These are phyloP conservation scores for Panellus pusillus DNA, from an alignment of 768 basidiomycete genomes.

Conservation along the genomic window DNA sequence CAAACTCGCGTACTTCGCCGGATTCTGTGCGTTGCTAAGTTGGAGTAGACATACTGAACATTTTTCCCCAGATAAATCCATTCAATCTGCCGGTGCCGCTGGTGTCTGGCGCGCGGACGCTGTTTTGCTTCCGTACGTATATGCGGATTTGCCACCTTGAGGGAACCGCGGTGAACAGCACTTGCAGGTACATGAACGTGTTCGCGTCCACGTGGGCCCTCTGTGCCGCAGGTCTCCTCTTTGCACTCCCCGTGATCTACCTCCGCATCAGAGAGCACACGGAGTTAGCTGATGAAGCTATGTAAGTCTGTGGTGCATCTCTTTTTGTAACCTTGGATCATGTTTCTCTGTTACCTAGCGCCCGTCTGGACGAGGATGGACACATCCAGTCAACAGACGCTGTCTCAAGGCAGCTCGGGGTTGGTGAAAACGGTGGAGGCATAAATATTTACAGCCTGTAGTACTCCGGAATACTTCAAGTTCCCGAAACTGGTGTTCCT, in stretches of 20 bases:
- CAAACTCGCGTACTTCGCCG: constrained; percentile 77
- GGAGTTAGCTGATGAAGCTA: constrained; percentile 49
- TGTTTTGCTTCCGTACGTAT: constrained; percentile 54
- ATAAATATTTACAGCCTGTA: too few relatives aligned
- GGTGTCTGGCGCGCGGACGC: constrained; percentile 74
- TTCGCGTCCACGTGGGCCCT: constrained; percentile 57
- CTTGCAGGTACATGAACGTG: constrained; percentile 53
- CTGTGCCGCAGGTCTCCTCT: constrained; percentile 47
- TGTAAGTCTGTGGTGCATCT: constrained; percentile 39
- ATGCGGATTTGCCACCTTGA: constrained; percentile 29
- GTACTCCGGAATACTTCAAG: too few relatives aligned
- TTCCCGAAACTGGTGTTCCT: too few relatives aligned
- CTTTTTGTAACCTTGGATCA: not conserved
- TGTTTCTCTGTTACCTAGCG: constrained; percentile 23
- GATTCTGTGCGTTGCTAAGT: constrained; percentile 83
- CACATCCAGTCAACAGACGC: constrained; percentile 24
- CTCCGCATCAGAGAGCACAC: constrained; percentile 52
- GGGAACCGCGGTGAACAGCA: not conserved
- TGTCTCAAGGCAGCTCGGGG: not conserved
- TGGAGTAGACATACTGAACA: too few relatives aligned
- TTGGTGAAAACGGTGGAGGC: not conserved
- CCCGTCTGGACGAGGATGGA: constrained; percentile 45
- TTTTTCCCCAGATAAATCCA: constrained; percentile 56
- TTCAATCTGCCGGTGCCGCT: constrained; percentile 77
- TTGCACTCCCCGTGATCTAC: constrained; percentile 58